Percentiles rank a stretch among this genome's conserved stretches.
phyloP scores from a whole-genome alignment of 495 filamentous ascomycete genomes.

The Hypoxylon lienhwacheense region DNA sequence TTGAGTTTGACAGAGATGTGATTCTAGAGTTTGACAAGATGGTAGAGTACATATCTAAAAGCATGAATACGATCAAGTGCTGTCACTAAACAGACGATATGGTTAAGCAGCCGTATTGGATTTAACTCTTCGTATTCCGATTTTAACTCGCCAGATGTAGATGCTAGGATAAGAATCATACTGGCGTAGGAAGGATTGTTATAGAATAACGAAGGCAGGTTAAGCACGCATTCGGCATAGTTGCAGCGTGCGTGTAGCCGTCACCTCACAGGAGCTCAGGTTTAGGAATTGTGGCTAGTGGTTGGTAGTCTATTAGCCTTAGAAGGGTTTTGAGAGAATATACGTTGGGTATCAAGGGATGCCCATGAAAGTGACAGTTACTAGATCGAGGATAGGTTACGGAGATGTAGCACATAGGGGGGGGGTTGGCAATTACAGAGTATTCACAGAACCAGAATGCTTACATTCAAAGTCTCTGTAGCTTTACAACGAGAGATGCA shows the following conservation, averaged over 20 bases:
- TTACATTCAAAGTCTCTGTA: neutral
- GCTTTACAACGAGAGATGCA: neutral
- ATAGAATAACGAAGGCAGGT: conserved; percentile 6
- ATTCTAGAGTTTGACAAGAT: neutral
- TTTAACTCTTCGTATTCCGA: too few species aligned
- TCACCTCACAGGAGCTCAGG: neutral
- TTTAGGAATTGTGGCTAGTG: neutral
- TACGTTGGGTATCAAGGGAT: neutral
- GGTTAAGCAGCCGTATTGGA: neutral
- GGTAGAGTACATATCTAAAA: neutral
- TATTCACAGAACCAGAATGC: neutral
- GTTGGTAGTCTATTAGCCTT: neutral
- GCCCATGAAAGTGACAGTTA: neutral
- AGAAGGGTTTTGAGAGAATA: neutral
- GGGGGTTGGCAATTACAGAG: neutral
- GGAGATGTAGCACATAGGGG: neutral
- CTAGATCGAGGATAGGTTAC: neutral
- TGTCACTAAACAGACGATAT: neutral
- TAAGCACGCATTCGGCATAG: neutral
- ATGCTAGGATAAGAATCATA: neutral
- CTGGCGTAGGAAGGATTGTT: neutral
- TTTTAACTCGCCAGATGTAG: neutral
- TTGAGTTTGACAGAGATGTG: neutral
- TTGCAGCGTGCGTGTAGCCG: neutral
- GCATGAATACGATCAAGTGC: neutral